These are phyloP conservation scores for Acacia pycnantha DNA, from an alignment of 331 rosid species.

Conservation along the genomic window DNA sequence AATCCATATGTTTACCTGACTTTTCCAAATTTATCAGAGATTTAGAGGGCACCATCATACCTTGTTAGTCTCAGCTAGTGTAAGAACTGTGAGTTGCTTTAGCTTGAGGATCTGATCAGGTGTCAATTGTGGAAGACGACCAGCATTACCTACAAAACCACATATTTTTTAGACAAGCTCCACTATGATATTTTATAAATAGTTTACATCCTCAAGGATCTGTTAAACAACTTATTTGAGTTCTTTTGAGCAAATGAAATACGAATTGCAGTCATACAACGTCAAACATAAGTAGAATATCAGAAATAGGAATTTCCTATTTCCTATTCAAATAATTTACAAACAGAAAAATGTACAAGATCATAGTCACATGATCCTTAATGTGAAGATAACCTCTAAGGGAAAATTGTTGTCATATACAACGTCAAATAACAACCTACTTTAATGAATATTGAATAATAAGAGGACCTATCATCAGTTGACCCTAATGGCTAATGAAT, in stretches of 20 bases:
- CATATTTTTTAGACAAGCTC: constrained; percentile 1
- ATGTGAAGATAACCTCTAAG: neutral
- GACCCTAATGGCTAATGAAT: neutral
- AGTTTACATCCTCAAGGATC: neutral
- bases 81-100: constrained; percentile 96
- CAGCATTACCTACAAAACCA: constrained; percentile 59
- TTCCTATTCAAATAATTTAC: neutral
- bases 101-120: constrained; percentile 85
- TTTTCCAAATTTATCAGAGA: neutral
- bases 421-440: neutral
- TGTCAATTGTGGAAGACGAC: constrained; percentile 55
- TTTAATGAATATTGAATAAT: neutral
- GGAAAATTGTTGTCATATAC: neutral
- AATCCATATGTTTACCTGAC: constrained; percentile 3
- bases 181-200: neutral
- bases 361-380: neutral
- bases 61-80: constrained; percentile 87
- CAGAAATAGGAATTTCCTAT: neutral
- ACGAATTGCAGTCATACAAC: neutral
- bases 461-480: neutral
- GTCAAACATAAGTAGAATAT: neutral
- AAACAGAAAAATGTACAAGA: neutral
- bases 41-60: constrained; percentile 38
- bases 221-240: too few species aligned
- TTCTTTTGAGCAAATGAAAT: neutral